Base-by-base conservation (phyloP, 208 protist species). In the Leishmania gerbilli region DNA sequence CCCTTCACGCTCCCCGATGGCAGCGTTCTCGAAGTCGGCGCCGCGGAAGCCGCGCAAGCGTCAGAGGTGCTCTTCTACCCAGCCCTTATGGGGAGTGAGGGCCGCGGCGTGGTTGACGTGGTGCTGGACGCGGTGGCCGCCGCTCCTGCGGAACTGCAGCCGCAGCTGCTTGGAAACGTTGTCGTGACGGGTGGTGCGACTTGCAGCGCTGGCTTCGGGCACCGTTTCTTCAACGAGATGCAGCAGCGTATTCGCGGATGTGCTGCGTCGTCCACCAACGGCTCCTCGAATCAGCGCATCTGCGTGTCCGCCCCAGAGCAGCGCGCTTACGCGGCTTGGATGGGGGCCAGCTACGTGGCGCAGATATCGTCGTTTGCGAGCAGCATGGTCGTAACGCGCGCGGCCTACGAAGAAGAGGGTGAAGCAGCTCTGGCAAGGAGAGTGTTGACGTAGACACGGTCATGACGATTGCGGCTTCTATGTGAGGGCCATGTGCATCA, bases 331-430 rank as follows among this genome's bases (percentile, higher is more conserved):
- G 89, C 87, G 49, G 94, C 93, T 27, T 99, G 98, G 98, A 91
- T 99, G 55, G 99, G 99, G 45, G 99, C 98, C 51, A 98, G 96
- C 37, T 98, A 99, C 77, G 81, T 99, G 13, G 87, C 97, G 9
- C 97, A 96, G 64, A 85, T 99, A 19, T 94, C 89, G 13, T 96
- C 94, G 51, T 99, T 99, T 88, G 77, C 91, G 51, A 74, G 96
- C 49, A 15, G 83, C 67, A 98, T 99, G 93, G 67, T 89, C 27
- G 85, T 91, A 47, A 88, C 77, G 11, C 83, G 89, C 7, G 82
- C 65, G 3, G 89, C 81, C 51, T 96, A 91, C 81, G 74, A 85
- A 74, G 92, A 96, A 71, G 80, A 89, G 62, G 92, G 92, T 5
- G 90, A 94, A 69, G 34, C 79, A 13, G 83, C 84, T 60, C 80